Conservation (phyloP, 2,329 filamentous ascomycete genomes). For the Aspergillus sojae region DNA sequence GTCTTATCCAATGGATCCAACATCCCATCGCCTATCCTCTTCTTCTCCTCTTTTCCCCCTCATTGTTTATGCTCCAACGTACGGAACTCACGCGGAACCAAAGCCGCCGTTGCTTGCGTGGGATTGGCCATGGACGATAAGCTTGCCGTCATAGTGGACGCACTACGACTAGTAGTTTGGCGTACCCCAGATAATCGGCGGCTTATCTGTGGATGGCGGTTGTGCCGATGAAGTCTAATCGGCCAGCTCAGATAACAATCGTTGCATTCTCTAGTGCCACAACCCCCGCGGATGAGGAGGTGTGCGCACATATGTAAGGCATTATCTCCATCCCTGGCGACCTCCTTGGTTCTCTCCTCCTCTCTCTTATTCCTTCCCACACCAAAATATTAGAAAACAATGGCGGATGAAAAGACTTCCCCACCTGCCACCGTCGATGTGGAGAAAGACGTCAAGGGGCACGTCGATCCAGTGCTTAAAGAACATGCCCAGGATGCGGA, state of each 20-base stretch:
- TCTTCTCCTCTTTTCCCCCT: slow-evolving; percentile 14
- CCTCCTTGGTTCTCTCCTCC: neutral
- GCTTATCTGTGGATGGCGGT: slow-evolving; percentile 20
- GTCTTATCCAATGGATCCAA: slow-evolving; percentile 13
- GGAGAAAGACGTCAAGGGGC: slow-evolving; percentile 19
- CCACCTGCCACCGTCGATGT: slow-evolving; percentile 20
- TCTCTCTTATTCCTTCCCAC: neutral
- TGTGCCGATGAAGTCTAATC: neutral
- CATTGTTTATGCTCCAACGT: neutral
- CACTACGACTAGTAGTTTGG: neutral
- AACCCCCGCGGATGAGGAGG: neutral
- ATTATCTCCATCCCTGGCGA: neutral
- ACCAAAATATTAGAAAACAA: neutral
- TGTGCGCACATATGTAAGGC: slow-evolving; percentile 4
- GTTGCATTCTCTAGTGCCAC: neutral
- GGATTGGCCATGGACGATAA: slow-evolving; percentile 8
- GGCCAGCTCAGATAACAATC: slow-evolving; percentile 4
- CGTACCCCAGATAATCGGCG: slow-evolving; percentile 23
- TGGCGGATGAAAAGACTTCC: slow-evolving; percentile 44
- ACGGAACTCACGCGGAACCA: neutral
- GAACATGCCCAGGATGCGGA: slow-evolving; percentile 62
- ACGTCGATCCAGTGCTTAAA: slow-evolving; percentile 41
- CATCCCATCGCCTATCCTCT: neutral
- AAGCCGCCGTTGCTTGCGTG: neutral
- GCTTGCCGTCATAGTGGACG: slow-evolving; percentile 6